Percentiles rank a stretch among this genome's conserved stretches.
These are phyloP conservation scores for Fusarium oligoseptatum DNA, from an alignment of 2,329 filamentous ascomycete species.

Conservation along the genomic window DNA sequence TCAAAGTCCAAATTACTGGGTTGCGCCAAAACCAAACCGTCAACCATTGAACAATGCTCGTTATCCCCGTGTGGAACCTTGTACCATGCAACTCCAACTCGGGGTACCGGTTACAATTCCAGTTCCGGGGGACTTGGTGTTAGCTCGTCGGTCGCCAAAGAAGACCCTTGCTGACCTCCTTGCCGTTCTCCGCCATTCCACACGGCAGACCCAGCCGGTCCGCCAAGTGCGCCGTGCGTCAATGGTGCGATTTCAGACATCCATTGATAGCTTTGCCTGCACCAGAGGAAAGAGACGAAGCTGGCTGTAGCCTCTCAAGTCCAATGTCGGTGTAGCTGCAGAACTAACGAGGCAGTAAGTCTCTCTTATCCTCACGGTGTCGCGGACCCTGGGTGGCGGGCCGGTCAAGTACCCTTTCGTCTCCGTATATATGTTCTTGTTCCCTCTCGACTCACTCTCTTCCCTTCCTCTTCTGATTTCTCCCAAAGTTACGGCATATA, in stretches of 20 bases:
- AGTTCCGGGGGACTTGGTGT: slow-evolving; percentile 24
- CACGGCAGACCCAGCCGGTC: slow-evolving; percentile 22
- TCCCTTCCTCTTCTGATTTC: neutral
- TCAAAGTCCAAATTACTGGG: slow-evolving; percentile 25
- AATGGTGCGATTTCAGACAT: slow-evolving; percentile 32
- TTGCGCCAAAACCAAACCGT: slow-evolving; percentile 15
- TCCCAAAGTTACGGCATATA: slow-evolving; percentile 1
- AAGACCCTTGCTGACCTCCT: slow-evolving; percentile 26
- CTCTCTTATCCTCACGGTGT: slow-evolving; percentile 7
- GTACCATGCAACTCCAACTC: slow-evolving; percentile 13
- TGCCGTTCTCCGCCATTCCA: slow-evolving; percentile 28
- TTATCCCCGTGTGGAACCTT: slow-evolving; percentile 11
- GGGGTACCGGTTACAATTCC: slow-evolving; percentile 19
- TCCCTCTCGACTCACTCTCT: slow-evolving; percentile 23
- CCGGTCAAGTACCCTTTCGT: neutral
- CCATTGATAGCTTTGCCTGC: slow-evolving; percentile 20
- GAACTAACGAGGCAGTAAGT: slow-evolving; percentile 2
- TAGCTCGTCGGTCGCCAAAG: slow-evolving; percentile 11
- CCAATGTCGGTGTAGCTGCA: slow-evolving; percentile 29
- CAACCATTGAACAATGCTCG: neutral
- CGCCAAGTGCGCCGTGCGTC: slow-evolving; percentile 33
- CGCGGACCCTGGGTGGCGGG: slow-evolving; percentile 24
- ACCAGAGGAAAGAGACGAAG: slow-evolving; percentile 16
- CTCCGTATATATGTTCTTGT: slow-evolving; percentile 32
- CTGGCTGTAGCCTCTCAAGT: slow-evolving; percentile 21